phyloP scores from a whole-genome alignment of 805 yeast genomes.

The Tetrapisispora arboricola region DNA sequence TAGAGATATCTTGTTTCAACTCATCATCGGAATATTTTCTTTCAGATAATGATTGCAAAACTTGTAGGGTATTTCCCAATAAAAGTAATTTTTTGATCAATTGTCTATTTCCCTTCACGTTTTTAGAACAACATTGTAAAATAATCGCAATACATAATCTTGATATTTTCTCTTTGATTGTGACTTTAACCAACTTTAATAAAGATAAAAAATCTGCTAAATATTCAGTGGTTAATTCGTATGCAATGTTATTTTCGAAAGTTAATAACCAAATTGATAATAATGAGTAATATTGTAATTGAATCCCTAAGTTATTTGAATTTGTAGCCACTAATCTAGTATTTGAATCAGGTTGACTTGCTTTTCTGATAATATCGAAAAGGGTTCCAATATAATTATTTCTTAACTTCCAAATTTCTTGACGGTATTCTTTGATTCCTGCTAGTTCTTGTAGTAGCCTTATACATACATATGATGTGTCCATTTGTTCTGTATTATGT shows the following conservation, averaged over 20 bases:
- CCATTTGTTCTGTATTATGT: conserved; percentile 21
- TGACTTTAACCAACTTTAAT: conserved; percentile 53
- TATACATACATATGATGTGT: conserved; percentile 25
- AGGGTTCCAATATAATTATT: conserved; percentile 39
- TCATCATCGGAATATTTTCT: conserved; percentile 95
- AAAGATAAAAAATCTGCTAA: conserved; percentile 36
- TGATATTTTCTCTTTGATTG: conserved; percentile 87
- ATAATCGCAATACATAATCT: conserved; percentile 73
- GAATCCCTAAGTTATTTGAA: conserved; percentile 46
- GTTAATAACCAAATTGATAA: conserved; percentile 78
- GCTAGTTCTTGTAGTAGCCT: conserved; percentile 26
- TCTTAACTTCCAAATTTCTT: conserved; percentile 25
- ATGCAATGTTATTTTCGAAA: conserved; percentile 47
- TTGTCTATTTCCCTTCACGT: conserved; percentile 32
- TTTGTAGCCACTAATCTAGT: conserved; percentile 27
- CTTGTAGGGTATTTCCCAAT: conserved; percentile 64
- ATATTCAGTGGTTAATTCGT: conserved; percentile 45
- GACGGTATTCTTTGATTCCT: conserved; percentile 20
- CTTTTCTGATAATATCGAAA: conserved; percentile 36
- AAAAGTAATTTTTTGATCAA: conserved; percentile 58
- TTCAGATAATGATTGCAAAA: conserved; percentile 58
- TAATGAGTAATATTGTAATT: conserved; percentile 72
- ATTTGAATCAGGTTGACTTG: conserved; percentile 21
- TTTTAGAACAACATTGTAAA: conserved; percentile 42
- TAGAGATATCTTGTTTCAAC: conserved; percentile 58